These are phyloP conservation scores for Lithocarpus polystachyus DNA, from an alignment of 306 rosid species.

Conservation along the genomic window DNA sequence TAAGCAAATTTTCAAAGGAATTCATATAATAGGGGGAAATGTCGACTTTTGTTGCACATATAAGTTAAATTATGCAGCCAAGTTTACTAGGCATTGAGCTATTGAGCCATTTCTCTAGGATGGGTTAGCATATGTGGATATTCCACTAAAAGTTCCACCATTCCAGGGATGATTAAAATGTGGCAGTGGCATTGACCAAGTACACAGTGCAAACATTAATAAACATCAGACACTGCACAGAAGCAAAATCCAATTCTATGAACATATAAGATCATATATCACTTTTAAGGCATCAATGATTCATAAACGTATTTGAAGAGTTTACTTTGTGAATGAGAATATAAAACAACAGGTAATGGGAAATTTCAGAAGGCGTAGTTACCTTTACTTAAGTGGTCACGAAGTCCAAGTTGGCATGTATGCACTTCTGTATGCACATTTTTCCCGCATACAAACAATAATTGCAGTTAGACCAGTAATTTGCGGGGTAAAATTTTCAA, in stretches of 20 bases:
- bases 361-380: background rate
- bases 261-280: background rate
- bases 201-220: background rate
- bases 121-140: background rate
- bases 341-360: background rate
- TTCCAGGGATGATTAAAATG: background rate
- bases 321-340: background rate
- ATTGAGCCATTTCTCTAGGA: background rate
- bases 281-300: background rate
- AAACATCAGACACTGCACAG: background rate
- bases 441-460: constrained; percentile 24
- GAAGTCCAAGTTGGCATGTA: constrained; percentile 59
- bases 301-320: background rate
- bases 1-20: too few species aligned
- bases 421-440: constrained; percentile 53
- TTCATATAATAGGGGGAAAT: too few species aligned
- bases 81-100: background rate
- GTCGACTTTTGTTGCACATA: background rate
- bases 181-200: background rate
- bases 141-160: background rate
- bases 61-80: background rate
- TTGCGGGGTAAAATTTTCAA: background rate
- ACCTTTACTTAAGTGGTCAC: constrained; percentile 57
- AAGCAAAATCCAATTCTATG: background rate
- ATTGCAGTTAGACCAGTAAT: constrained; percentile 16